Base-by-base conservation (phyloP, 1,284 basidiomycete genomes). In the Heterobasidion parviporum region DNA sequence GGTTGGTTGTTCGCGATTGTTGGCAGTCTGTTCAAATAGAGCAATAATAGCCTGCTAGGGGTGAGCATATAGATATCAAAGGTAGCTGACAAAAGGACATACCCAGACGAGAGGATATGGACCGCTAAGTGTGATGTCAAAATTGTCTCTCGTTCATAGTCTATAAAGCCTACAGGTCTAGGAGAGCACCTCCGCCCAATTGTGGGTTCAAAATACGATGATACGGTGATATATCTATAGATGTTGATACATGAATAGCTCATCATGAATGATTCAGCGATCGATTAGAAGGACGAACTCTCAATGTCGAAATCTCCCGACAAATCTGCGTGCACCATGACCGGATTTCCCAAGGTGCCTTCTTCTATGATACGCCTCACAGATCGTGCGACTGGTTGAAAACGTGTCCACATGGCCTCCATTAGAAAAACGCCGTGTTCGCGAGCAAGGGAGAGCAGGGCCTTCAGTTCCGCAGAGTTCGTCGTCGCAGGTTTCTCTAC, bases 81-180 rank as follows among this genome's bases (percentile, higher is more conserved):
- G 26, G 3, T 33, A 7, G 44, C 45, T n/a, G 34, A 49, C 8
- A 41, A 38, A 26, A 18, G 8, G 8, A 34, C 73, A 57, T 65
- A 81, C 85, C 90, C 91, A 92, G 60, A 93, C 77, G 58, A 91
- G 74, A 2, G 89, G 89, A 70, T 94, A 93, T 12, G 91, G 88
- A 0, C 89, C 89, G 45, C 87, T 89, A 57, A 33, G 38, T 15
- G n/a, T 4, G 6, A 2, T 50, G 32, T 58, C 16, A 58, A 50
- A 16, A 35, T 14, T 10, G 4, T 32, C 36, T 12, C 1, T 38
- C 7, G 9, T 1, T 8, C 7, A 50, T 20, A 6, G 6, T 26
- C 34, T 53, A 49, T 52, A 38, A 26, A 20, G 70, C 81, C 65
- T 61, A 89, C 85, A 93, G 76, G 68, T 96, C 94, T 46, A 96